Percentiles rank a stretch among this genome's conserved stretches.
phyloP scores from a whole-genome alignment of 108 stramenopile genomes.

The Fragilariopsis cylindrus region DNA sequence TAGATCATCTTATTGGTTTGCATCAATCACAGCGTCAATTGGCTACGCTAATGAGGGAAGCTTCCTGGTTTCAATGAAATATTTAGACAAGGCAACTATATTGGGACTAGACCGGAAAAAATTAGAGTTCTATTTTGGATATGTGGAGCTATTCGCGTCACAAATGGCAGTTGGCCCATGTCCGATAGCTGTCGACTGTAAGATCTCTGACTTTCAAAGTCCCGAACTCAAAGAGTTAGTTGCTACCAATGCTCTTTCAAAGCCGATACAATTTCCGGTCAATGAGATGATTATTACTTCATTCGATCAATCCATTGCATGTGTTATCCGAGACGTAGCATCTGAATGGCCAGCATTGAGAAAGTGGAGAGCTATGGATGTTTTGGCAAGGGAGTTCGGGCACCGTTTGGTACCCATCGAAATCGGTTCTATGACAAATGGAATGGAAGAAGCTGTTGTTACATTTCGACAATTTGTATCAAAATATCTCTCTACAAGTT shows the following conservation, averaged over 20 bases:
- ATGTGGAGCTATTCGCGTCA: conserved; percentile 48
- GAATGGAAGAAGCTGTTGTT: conserved; percentile 52
- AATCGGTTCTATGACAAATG: conserved; percentile 46
- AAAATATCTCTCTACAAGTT: conserved; percentile 33
- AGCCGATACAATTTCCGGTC: conserved; percentile 30
- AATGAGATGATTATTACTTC: conserved; percentile 15
- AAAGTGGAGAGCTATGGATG: conserved; percentile 52
- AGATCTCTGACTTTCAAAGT: conserved; percentile 12
- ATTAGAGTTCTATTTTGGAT: conserved; percentile 36
- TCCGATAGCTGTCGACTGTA: conserved; percentile 26
- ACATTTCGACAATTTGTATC: conserved; percentile 42
- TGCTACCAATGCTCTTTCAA: conserved; percentile 16
- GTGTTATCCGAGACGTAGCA: conserved; percentile 47
- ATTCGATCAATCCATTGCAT: conserved; percentile 19
- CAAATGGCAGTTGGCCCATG: conserved; percentile 37
- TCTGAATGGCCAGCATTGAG: conserved; percentile 36
- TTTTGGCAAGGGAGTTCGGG: conserved; percentile 33
- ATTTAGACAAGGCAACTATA: conserved; percentile 51
- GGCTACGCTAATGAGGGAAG: conserved; percentile 48
- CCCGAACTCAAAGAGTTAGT: conserved; percentile 5
- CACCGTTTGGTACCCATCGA: conserved; percentile 65
- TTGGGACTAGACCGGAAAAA: conserved; percentile 38
- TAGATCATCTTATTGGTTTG: conserved; percentile 50
- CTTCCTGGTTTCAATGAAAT: conserved; percentile 40
- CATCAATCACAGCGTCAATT: conserved; percentile 42